Conservation (phyloP, 1,284 basidiomycete species). For the Rhodotorula sp. region DNA sequence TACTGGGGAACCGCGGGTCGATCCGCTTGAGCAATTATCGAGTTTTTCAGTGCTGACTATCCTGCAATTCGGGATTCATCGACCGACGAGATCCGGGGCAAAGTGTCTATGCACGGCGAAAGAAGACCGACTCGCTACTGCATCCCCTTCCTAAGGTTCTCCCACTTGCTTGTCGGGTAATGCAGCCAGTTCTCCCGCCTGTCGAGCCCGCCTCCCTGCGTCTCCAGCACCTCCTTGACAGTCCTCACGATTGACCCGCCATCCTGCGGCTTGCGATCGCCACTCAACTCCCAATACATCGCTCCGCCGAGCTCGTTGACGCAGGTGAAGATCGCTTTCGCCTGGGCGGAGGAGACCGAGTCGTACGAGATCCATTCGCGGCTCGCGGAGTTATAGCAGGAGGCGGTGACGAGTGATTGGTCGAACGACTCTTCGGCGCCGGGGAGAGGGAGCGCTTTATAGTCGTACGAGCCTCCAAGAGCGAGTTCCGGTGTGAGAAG, state of each 20-base stretch:
- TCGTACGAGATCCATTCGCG: constrained; percentile 73
- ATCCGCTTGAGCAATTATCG: no score
- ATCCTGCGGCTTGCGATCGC: constrained; percentile 42
- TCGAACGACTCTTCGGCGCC: constrained; percentile 69
- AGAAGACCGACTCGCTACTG: not conserved
- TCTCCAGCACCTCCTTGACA: constrained; percentile 25
- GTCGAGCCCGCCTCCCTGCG: constrained; percentile 44
- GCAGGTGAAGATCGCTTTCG: constrained; percentile 74
- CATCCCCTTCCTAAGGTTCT: constrained; percentile 49
- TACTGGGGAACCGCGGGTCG: constrained; percentile 5
- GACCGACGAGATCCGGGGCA: no score
- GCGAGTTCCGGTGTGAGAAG: not conserved
- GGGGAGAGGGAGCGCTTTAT: constrained; percentile 56
- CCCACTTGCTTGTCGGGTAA: constrained; percentile 53
- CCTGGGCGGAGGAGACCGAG: constrained; percentile 65
- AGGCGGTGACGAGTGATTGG: constrained; percentile 68
- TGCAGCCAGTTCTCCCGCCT: constrained; percentile 67
- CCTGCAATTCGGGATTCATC: no score
- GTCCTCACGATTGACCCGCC: constrained; percentile 36
- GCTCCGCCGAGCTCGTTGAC: constrained; percentile 38
- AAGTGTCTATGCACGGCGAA: not conserved
- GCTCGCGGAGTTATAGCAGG: constrained; percentile 67
- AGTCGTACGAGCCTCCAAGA: constrained; percentile 30
- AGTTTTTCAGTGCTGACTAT: no score
- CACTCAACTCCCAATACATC: constrained; percentile 50